Evolutionary conservation across 352 stramenopile species (phyloP).

Genomic region (Globisporangium abappressorium): DNA sequence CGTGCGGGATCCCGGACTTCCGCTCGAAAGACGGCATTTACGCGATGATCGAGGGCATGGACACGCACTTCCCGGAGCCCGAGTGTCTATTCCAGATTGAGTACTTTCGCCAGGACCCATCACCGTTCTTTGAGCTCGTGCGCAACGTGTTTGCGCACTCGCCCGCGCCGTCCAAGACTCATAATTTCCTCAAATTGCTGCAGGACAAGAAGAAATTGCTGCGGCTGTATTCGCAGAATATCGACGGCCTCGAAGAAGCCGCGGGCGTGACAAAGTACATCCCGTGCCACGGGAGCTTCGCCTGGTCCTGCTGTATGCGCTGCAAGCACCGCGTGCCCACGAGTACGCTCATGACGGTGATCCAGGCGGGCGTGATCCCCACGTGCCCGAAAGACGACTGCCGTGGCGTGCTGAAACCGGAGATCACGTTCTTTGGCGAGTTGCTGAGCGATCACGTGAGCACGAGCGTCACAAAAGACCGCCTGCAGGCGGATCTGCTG

Average conservation of each 20-base stretch:
- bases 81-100: constrained; percentile 99
- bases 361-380: constrained; percentile 71
- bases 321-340: constrained; percentile 68
- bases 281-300: constrained; percentile 93
- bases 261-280: constrained; percentile 92
- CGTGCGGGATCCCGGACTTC: constrained; percentile 99
- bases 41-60: constrained; percentile 78
- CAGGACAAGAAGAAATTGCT: constrained; percentile 91
- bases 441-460: constrained; percentile 88
- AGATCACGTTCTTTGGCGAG: constrained; percentile 98
- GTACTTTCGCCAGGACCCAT: constrained; percentile 94
- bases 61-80: constrained; percentile 88
- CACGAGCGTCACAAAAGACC: constrained; percentile 67
- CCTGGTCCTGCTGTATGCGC: constrained; percentile 87
- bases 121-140: constrained; percentile 96
- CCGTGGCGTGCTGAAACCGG: constrained; percentile 94
- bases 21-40: constrained; percentile 90
- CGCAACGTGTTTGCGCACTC: constrained; percentile 66
- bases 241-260: constrained; percentile 94
- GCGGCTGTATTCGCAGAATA: constrained; percentile 97
- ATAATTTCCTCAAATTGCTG: constrained; percentile 93
- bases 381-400: constrained; percentile 70
- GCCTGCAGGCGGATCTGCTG: constrained; percentile 89
- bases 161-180: constrained; percentile 89
- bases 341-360: constrained; percentile 60